phyloP scores from a whole-genome alignment of 306 rosid genomes.

The Amphicarpaea edgeworthii region DNA sequence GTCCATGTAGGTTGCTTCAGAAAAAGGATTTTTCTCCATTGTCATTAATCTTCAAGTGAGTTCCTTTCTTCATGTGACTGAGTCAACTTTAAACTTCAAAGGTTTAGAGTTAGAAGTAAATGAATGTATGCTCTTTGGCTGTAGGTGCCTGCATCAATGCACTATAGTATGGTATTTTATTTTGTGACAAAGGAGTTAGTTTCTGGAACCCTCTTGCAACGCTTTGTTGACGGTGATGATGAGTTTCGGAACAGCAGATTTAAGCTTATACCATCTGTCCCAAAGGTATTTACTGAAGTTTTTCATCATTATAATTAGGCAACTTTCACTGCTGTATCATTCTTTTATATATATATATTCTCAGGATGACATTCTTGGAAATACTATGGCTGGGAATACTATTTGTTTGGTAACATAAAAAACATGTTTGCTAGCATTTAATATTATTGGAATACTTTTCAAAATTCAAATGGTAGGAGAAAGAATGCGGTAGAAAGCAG shows the following conservation, averaged over 20 bases:
- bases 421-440: background rate
- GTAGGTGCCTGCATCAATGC: constrained; percentile 95
- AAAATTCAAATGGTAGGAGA: background rate
- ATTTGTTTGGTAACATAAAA: background rate
- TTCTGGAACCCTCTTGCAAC: constrained; percentile 93
- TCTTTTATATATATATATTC: too few relatives aligned
- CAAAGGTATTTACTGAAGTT: constrained; percentile 73
- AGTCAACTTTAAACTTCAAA: constrained; percentile 30
- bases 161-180: constrained; percentile 97
- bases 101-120: constrained; percentile 43
- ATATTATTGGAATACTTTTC: background rate
- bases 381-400: background rate
- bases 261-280: constrained; percentile 97
- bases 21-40: constrained; percentile 89
- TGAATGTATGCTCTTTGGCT: constrained; percentile 36
- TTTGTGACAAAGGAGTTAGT: constrained; percentile 84
- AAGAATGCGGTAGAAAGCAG: background rate
- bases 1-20: constrained; percentile 81
- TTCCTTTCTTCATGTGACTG: constrained; percentile 44
- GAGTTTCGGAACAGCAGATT: constrained; percentile 97
- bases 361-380: background rate
- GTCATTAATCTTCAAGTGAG: constrained; percentile 91
- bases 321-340: constrained; percentile 23
- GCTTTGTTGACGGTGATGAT: constrained; percentile 97
- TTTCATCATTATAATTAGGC: constrained; percentile 28